These are phyloP conservation scores for Puccinia novopanici DNA, from an alignment of 1,284 basidiomycete genomes.

Conservation along the genomic window DNA sequence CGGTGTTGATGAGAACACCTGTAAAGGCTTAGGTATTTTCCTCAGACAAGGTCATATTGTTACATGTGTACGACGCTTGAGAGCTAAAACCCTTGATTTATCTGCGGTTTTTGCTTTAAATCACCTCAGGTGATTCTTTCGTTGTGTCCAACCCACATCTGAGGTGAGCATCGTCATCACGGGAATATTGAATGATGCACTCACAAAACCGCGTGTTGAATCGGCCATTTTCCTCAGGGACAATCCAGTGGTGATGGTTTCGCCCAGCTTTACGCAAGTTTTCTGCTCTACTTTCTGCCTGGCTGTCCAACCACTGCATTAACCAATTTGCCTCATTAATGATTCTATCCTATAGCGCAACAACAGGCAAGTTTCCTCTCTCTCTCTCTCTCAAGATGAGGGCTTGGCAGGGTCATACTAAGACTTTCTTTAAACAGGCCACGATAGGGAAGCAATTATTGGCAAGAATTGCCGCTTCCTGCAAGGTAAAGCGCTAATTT, in stretches of 20 bases:
- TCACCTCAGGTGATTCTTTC: slow-evolving; percentile 35
- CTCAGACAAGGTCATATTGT: neutral
- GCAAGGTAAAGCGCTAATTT: neutral
- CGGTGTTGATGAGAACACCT: slow-evolving; percentile 29
- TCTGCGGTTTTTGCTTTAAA: neutral
- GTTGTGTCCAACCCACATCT: slow-evolving; percentile 37
- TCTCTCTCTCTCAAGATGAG: neutral
- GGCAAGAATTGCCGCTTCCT: slow-evolving; percentile 56
- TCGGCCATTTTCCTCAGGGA: slow-evolving; percentile 13
- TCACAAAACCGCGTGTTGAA: neutral
- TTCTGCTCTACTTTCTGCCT: neutral
- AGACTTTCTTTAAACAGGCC: slow-evolving; percentile 54
- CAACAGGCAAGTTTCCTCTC: slow-evolving; percentile 25
- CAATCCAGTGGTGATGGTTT: slow-evolving; percentile 46
- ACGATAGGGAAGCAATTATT: slow-evolving; percentile 54
- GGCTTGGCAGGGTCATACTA: neutral
- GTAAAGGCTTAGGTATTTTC: slow-evolving; percentile 34
- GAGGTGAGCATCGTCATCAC: neutral
- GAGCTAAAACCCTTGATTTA: neutral
- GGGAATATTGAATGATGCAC: neutral
- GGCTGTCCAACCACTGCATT: neutral
- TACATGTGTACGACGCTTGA: neutral
- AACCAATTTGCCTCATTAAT: too few relatives aligned
- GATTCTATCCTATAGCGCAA: slow-evolving; percentile 9
- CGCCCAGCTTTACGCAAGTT: slow-evolving; percentile 40